Evolutionary conservation across 768 basidiomycete genomes (phyloP), one percentile per base, ranked within the genome.

Genomic region (Xerocomellus amylosporus): DNA sequence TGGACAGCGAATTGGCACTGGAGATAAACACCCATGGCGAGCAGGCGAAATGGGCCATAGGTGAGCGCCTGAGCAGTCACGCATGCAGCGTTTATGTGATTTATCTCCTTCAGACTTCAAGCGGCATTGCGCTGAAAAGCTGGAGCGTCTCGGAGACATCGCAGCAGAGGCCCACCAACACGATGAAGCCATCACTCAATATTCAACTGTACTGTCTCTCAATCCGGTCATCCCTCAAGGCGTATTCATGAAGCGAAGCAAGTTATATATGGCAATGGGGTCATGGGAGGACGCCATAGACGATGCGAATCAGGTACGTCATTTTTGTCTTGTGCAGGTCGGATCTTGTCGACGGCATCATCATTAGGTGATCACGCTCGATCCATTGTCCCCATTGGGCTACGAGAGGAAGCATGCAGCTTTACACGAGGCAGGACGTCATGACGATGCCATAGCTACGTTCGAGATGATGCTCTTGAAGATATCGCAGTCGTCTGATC

Each of bases 391-490:
- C 3, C 49, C 49, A 7, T 26, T 26, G 15, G 42, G 43, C 4
- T 38, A 52, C 15, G 43, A 52, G 19, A 36, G 13, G 24, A 37
- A 52, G 51, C 19, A 36, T 13, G 13, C 26, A 7, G 42, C 34
- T 12, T 44, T 19, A 20, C 33, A 8, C 5, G 19, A 39, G 22
- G 34, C 34, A 4, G 51, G 39, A n/a, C 10, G n/a, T 5, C 33
- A 51, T 17, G 37, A 30, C 3, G 15, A 41, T 20, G 51, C 45
- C 2, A 39, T 50, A 12, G n/a, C 24, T 5, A 37, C 47, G 34
- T 46, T 46, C 12, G 39, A 59, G 30, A 28, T 3, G 4, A 59
- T 54, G 56, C 31, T 59, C 8, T 51, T 22, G 5, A 49, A 39
- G 48, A 33, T 49, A 15, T 15, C 14, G 5, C 24, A 53, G n/a